A percentile compares a stretch with the other conserved stretches of the same genome.
These are phyloP conservation scores for Porphyridium purpureum DNA, from an alignment of 23 red algal genomes.

Conservation along the genomic window DNA sequence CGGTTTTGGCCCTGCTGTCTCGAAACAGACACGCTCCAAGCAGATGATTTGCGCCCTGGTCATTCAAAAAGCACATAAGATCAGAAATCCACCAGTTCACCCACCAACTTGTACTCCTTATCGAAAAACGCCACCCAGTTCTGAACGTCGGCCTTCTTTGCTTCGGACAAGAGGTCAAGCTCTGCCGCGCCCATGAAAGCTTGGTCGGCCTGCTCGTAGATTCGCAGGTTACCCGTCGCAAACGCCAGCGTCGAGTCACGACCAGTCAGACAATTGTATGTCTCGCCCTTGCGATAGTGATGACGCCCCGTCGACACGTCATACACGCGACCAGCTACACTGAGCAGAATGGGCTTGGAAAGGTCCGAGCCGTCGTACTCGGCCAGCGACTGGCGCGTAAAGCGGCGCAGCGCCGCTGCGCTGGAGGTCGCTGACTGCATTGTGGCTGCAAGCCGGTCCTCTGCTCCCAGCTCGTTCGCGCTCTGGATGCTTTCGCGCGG, in stretches of 20 bases:
- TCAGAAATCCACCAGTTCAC: too few species aligned
- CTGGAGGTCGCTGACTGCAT: neutral
- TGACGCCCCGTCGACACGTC: constrained; percentile 62
- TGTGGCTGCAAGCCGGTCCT: neutral
- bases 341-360: constrained; percentile 25
- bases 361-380: constrained; percentile 19
- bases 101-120: too few species aligned
- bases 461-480: neutral
- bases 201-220: too few species aligned
- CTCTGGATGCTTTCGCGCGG: neutral
- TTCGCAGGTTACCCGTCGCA: constrained; percentile 51
- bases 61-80: too few species aligned
- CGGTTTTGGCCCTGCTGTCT: too few species aligned
- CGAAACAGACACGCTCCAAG: too few species aligned
- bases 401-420: neutral
- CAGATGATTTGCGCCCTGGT: too few species aligned
- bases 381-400: constrained; percentile 27
- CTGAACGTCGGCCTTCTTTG: too few species aligned
- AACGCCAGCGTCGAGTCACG: constrained; percentile 61
- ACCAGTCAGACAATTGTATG: constrained; percentile 70
- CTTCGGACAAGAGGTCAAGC: too few species aligned
- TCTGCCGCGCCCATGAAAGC: too few species aligned
- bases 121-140: too few species aligned
- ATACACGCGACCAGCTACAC: constrained; percentile 42
- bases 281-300: constrained; percentile 66